These are phyloP conservation scores for Ophiobolus disseminans DNA, from an alignment of 2,329 filamentous ascomycete genomes.

Conservation along the genomic window DNA sequence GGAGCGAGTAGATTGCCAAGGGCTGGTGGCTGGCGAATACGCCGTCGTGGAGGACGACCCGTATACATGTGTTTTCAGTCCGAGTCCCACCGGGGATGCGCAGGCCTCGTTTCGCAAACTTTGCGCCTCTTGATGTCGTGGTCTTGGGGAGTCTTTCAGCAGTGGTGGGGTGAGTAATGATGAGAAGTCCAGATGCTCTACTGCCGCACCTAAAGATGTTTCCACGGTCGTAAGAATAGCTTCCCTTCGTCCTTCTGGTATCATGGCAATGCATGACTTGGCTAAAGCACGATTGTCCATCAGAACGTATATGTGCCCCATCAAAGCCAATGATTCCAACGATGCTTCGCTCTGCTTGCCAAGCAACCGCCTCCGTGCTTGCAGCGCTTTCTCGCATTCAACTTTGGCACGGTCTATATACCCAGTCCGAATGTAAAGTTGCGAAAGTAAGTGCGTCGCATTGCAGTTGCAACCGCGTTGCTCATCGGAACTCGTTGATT, in stretches of 20 bases:
- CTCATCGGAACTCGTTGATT: slow-evolving; percentile 19
- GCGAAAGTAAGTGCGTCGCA: slow-evolving; percentile 33
- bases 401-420: slow-evolving; percentile 28
- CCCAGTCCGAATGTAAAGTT: slow-evolving; percentile 28
- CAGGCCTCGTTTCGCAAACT: slow-evolving; percentile 12
- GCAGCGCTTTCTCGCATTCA: slow-evolving; percentile 36
- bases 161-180: slow-evolving; percentile 15
- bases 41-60: background rate
- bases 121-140: slow-evolving; percentile 5
- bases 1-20: slow-evolving; percentile 1
- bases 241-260: slow-evolving; percentile 22
- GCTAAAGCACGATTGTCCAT: slow-evolving; percentile 27
- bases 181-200: slow-evolving; percentile 30
- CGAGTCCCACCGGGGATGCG: background rate
- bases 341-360: slow-evolving; percentile 33
- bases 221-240: slow-evolving; percentile 19
- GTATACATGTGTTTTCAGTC: background rate
- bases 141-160: slow-evolving; percentile 1
- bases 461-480: slow-evolving; percentile 23
- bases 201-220: slow-evolving; percentile 17
- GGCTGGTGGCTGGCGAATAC: background rate
- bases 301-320: slow-evolving; percentile 35
- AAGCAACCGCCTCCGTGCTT: slow-evolving; percentile 29
- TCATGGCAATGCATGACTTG: slow-evolving; percentile 31
- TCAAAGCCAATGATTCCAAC: slow-evolving; percentile 37